Evolutionary conservation across 768 basidiomycete species (phyloP).

Genomic region (Psilocybe sp.): DNA sequence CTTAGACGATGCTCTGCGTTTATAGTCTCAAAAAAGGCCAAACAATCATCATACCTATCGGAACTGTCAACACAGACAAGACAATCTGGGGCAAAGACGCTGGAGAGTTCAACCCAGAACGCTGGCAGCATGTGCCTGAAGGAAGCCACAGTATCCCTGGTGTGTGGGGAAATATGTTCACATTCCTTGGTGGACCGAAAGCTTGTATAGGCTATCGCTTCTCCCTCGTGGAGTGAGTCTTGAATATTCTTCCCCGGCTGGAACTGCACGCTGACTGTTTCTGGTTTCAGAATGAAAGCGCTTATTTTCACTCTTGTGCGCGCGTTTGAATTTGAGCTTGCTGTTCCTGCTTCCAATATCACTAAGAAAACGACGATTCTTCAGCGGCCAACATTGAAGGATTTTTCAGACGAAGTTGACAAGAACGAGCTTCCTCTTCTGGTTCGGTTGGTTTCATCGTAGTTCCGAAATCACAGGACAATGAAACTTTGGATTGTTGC

Average conservation of each 20-base stretch:
- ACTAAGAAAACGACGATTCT: constrained; percentile 34
- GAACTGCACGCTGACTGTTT: neutral
- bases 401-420: constrained; percentile 28
- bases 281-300: constrained; percentile 22
- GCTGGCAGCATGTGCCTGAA: constrained; percentile 52
- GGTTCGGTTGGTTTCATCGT: constrained; percentile 15
- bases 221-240: constrained; percentile 55
- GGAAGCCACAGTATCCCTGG: constrained; percentile 42
- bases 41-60: constrained; percentile 44
- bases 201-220: constrained; percentile 70
- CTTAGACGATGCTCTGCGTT: neutral
- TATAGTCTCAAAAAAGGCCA: constrained; percentile 41
- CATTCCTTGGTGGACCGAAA: constrained; percentile 60
- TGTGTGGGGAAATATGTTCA: constrained; percentile 48
- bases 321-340: constrained; percentile 52
- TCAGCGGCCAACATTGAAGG: constrained; percentile 39
- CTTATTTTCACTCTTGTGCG: constrained; percentile 49
- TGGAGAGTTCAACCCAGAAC: constrained; percentile 59
- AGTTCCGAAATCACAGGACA: too few relatives aligned
- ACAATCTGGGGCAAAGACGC: constrained; percentile 64
- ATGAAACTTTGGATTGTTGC: too few relatives aligned
- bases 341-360: constrained; percentile 44
- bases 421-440: constrained; percentile 43
- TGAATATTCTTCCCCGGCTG: neutral
- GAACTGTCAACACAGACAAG: constrained; percentile 46